Evolutionary conservation across 352 stramenopile genomes (phyloP).

Genomic region (Globisporangium nodosum): DNA sequence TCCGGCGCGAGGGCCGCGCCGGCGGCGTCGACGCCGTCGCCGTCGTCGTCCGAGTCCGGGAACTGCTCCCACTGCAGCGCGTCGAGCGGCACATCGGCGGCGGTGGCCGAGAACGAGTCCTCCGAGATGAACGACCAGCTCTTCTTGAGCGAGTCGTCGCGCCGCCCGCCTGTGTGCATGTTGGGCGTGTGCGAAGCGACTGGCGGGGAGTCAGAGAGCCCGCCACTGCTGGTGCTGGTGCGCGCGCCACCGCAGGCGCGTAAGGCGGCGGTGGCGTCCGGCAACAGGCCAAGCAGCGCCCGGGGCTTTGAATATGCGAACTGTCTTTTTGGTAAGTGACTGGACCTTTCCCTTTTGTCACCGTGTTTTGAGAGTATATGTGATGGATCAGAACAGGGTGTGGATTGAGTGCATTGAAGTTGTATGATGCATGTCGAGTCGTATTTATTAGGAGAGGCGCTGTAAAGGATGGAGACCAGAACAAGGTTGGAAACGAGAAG

Average conservation of each 20-base stretch:
- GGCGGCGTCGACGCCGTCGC: conserved; percentile 16
- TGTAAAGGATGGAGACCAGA: not conserved
- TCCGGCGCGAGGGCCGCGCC: conserved; percentile 17
- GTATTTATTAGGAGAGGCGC: not conserved
- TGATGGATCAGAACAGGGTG: too few species aligned
- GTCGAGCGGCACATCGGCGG: conserved; percentile 26
- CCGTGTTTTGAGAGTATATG: not conserved
- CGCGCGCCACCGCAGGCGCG: not conserved
- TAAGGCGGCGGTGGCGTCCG: not conserved
- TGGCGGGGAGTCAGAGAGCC: not conserved
- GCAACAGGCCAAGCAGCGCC: too few species aligned
- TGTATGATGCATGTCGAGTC: not conserved
- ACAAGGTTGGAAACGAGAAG: not conserved
- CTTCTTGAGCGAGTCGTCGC: conserved; percentile 23
- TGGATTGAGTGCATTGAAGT: not conserved
- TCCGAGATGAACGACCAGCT: conserved; percentile 83
- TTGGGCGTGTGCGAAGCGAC: not conserved
- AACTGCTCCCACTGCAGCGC: conserved; percentile 43
- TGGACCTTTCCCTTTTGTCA: not conserved
- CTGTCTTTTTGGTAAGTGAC: not conserved
- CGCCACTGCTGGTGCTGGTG: too few species aligned
- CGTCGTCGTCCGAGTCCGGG: conserved; percentile 23
- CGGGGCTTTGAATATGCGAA: not conserved
- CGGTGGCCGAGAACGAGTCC: conserved; percentile 46
- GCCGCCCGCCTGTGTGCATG: conserved; percentile 8